Base-by-base conservation (phyloP, 169 alveolate species). In the Plasmodium knowlesi region DNA sequence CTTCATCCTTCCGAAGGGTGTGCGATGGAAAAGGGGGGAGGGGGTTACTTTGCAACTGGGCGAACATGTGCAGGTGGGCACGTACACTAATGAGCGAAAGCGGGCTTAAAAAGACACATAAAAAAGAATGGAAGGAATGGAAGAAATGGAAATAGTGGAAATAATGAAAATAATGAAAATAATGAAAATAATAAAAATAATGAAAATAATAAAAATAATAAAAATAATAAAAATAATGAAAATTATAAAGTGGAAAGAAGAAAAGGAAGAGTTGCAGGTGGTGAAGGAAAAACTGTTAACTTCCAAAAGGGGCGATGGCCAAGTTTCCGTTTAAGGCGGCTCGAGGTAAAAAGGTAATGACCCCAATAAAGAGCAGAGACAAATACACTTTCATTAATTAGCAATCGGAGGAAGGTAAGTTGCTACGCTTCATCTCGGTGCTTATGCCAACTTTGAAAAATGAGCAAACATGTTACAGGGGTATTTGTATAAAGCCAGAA, bases 1-100 rank as follows among this genome's bases (percentile, higher is more conserved):
- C 53, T 41, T 46, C 84, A 32, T 70, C n/a, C 81, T 83, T 61
- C 74, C 73, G 39, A 67, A 37, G 22, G 50, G 43, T 57, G 76
- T 22, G 72, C n/a, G 14, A 46, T 67, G 37, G 30, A 19, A 19
- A 67, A 67, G 6, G 41, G 12, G 76, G 41, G 37, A 16, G 22
- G 30, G 37, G 37, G 30, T 22, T 67, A 25, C 76, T 67, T 19
- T 67, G 30, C 76, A 67, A 28, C 19, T 28, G 37, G n/a, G 41
- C 4, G 76, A 22, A 22, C 37, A 28, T 67, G 76, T 25, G 37
- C 76, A 67, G 4, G 76, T 67, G 76, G 76, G 19, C n/a, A 67
- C 19, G 19, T 67, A 5, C 8, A 34, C 39, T 32, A 32, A 32
- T 32, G 1, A 32, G 5, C 14, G 4, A 25, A 14, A 67, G 41